phyloP scores from a whole-genome alignment of 176 grass and related monocot species.

The Thinopyrum elongatum region DNA sequence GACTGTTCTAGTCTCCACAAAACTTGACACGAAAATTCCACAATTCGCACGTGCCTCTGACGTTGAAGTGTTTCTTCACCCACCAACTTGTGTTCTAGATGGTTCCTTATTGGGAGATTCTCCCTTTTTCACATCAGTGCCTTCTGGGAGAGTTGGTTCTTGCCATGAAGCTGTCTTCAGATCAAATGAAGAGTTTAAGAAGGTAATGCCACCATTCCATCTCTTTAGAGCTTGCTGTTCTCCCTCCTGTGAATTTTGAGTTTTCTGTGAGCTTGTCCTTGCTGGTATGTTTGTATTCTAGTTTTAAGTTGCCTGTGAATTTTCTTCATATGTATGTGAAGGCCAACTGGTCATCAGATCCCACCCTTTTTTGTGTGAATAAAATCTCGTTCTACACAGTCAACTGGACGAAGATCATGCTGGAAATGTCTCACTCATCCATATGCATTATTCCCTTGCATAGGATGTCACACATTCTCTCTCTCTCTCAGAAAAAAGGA shows the following conservation, averaged over 20 bases:
- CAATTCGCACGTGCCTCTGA: slow-evolving; percentile 87
- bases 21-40: slow-evolving; percentile 91
- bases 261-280: neutral
- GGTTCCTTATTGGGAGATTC: slow-evolving; percentile 76
- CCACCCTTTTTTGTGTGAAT: neutral
- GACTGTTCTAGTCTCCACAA: slow-evolving; percentile 92
- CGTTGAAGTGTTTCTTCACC: slow-evolving; percentile 96
- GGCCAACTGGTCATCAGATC: slow-evolving; percentile 1
- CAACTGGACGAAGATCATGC: neutral
- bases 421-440: neutral
- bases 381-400: neutral
- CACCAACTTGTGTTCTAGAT: slow-evolving; percentile 71
- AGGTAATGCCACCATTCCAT: slow-evolving; percentile 39
- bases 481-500: too few relatives aligned
- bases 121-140: slow-evolving; percentile 96
- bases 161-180: slow-evolving; percentile 73
- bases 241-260: neutral
- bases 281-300: too few relatives aligned
- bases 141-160: slow-evolving; percentile 92
- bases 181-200: slow-evolving; percentile 95
- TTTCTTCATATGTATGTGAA: neutral
- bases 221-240: slow-evolving; percentile 9
- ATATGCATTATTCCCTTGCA: neutral
- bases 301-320: neutral
- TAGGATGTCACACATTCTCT: neutral